Evolutionary conservation across 306 rosid genomes (phyloP), one percentile per base, ranked within the genome.

Genomic region (Vigna unguiculata): DNA sequence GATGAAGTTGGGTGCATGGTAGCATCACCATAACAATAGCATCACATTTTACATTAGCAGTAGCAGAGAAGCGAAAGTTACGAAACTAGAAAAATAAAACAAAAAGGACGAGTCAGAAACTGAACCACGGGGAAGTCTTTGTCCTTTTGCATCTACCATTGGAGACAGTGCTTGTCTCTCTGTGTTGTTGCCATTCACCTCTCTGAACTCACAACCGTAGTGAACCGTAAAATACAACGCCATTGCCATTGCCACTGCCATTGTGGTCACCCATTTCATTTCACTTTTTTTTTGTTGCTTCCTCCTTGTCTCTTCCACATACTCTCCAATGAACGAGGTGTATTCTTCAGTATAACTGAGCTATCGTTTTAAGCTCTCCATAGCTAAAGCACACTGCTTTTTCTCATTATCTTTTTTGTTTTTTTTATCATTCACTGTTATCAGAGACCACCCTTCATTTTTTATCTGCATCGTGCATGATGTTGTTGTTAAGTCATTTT

Each of bases 111-210:
- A 9, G 74, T 38, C 73, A 62, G 78, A 73, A 25, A 22, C 59
- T 59, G 72, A 69, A 81, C 5, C 34, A 22, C 32, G 8, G 38
- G 60, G 0, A 48, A 4, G 4, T 53, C 19, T 55, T 36, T 74
- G 70, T 20, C 57, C 4, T 22, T 57, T 28, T 45, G 69, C 75
- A 38, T 36, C 53, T 15, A 19, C 4, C 65, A 68, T 41, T 3
- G 80, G 51, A 19, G 43, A 75, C 69, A 43, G 76, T 72, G 83
- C 47, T 21, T 4, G 48, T 64, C 48, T 36, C n/a, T 65, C 24
- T 38, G 6, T 13, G 5, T 38, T 57, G 69, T 70, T 36, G 2
- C n/a, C 25, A n/a, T 72, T 36, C 70, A 64, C n/a, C 46, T 16
- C 20, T 38, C 61, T 9, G 24, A 10, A 22, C 13, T 55, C 64